A percentile compares a stretch with the other conserved stretches of the same genome.
Evolutionary conservation across 2,329 filamentous ascomycete genomes (phyloP).

Genomic region (Pseudogymnoascus sp.): DNA sequence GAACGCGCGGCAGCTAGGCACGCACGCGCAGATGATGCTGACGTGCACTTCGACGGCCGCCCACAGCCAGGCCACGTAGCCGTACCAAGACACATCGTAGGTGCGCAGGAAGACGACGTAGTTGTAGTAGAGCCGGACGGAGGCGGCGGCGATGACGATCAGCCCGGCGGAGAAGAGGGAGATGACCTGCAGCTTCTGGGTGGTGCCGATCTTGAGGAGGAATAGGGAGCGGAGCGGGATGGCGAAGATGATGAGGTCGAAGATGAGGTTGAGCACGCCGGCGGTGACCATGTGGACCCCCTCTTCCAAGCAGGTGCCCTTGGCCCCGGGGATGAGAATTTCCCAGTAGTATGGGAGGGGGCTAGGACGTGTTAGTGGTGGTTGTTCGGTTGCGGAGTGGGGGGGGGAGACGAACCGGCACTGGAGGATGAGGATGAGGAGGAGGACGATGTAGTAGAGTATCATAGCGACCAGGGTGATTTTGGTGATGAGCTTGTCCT

Average conservation of each 20-base stretch:
- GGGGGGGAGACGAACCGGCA: not conserved
- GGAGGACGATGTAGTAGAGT: not conserved
- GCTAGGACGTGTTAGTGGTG: not conserved
- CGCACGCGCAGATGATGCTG: conserved; percentile 1
- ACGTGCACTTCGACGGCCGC: not conserved
- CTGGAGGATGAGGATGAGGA: not conserved
- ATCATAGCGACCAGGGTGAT: conserved; percentile 3
- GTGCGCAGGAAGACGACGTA: not conserved
- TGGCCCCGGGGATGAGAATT: not conserved
- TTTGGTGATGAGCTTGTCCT: not conserved
- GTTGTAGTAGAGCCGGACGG: conserved; percentile 1
- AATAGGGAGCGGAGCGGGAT: conserved; percentile 3
- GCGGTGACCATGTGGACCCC: not conserved
- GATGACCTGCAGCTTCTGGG: conserved; percentile 3
- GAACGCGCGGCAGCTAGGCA: conserved; percentile 5
- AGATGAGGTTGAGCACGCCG: not conserved
- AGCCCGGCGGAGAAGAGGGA: not conserved
- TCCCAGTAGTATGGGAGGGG: conserved; percentile 5
- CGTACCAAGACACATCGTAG: conserved; percentile 4
- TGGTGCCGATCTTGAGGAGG: conserved; percentile 5
- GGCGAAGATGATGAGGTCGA: not conserved
- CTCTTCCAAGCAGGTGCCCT: not conserved
- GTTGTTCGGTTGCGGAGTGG: not conserved
- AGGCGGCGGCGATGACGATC: not conserved
- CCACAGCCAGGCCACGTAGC: not conserved